A percentile compares a stretch with the other conserved stretches of the same genome.
phyloP scores from a whole-genome alignment of 1,139 yeast species.

The Pichia sp. region DNA sequence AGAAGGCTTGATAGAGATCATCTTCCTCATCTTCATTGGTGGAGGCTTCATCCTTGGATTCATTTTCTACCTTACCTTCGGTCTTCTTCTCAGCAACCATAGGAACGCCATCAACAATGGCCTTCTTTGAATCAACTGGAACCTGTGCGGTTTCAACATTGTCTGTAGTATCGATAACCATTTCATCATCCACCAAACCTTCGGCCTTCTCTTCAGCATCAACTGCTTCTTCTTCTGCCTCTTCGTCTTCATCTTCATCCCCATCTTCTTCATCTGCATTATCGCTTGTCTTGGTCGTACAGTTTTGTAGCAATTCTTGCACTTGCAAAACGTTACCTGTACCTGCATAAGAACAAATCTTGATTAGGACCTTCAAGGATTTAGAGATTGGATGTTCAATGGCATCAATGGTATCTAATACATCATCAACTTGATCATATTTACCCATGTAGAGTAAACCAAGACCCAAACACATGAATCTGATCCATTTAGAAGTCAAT shows the following conservation, averaged over 20 bases:
- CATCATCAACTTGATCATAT: conserved; percentile 93
- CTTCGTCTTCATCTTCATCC: conserved; percentile 33
- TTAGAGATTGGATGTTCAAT: conserved; percentile 92
- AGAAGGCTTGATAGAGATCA: conserved; percentile 74
- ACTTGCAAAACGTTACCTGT: conserved; percentile 96
- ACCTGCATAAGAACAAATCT: conserved; percentile 94
- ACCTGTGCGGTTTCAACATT: conserved; percentile 10
- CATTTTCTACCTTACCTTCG: conserved; percentile 21
- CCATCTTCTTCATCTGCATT: conserved; percentile 42
- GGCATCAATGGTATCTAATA: conserved; percentile 88
- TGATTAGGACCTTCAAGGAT: conserved; percentile 83
- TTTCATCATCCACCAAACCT: conserved; percentile 2
- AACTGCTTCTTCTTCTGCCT: conserved; percentile 17
- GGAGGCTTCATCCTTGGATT: neutral
- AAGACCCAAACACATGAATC: conserved; percentile 86
- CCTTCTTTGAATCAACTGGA: conserved; percentile 4
- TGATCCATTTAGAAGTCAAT: conserved; percentile 77
- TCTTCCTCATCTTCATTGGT: conserved; percentile 32
- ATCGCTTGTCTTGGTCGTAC: conserved; percentile 48
- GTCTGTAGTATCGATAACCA: conserved; percentile 8
- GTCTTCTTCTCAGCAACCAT: conserved; percentile 15
- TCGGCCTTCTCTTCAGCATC: conserved; percentile 27
- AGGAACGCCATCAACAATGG: conserved; percentile 5
- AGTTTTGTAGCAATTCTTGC: conserved; percentile 83
- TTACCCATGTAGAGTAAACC: conserved; percentile 93